Evolutionary conservation across 179 eudicot genomes (phyloP).

Genomic region (Nepenthes alata): DNA sequence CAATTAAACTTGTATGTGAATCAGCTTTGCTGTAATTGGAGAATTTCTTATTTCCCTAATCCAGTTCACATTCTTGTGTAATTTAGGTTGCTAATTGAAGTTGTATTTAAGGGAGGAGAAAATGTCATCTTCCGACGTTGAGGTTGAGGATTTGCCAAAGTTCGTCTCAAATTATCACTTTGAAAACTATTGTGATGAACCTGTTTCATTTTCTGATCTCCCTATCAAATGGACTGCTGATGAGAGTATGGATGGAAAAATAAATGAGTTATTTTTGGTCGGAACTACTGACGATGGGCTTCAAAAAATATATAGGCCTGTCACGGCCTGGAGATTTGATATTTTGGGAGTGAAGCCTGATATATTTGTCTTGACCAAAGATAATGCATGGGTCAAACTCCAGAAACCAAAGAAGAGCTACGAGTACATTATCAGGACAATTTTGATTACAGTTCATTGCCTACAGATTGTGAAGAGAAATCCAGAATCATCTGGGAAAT

Average conservation of each 20-base stretch:
- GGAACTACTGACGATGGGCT: constrained; percentile 62
- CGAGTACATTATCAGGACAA: constrained; percentile 39
- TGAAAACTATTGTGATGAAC: constrained; percentile 33
- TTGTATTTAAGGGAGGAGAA: not conserved
- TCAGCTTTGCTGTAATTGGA: too few relatives aligned
- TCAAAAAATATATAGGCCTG: constrained; percentile 47
- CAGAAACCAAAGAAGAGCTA: constrained; percentile 58
- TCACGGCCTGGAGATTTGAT: constrained; percentile 75
- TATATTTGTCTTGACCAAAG: constrained; percentile 51
- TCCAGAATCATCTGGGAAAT: constrained; percentile 34
- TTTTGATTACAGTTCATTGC: constrained; percentile 49
- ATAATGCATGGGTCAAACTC: constrained; percentile 66
- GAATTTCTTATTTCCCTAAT: too few relatives aligned
- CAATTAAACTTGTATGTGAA: too few relatives aligned
- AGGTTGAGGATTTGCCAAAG: constrained; percentile 33
- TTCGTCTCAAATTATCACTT: constrained; percentile 52
- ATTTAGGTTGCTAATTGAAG: not conserved
- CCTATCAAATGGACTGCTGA: constrained; percentile 44
- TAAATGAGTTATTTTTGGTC: constrained; percentile 33
- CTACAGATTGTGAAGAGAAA: constrained; percentile 37
- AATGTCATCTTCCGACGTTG: constrained; percentile 77
- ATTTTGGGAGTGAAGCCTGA: constrained; percentile 38
- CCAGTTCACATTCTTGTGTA: not conserved
- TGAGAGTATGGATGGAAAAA: constrained; percentile 14
- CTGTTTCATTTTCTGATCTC: constrained; percentile 46